Evolutionary conservation across 345 rosid species (phyloP), one percentile per base, ranked within the genome.

Genomic region (Arabis alpina): DNA sequence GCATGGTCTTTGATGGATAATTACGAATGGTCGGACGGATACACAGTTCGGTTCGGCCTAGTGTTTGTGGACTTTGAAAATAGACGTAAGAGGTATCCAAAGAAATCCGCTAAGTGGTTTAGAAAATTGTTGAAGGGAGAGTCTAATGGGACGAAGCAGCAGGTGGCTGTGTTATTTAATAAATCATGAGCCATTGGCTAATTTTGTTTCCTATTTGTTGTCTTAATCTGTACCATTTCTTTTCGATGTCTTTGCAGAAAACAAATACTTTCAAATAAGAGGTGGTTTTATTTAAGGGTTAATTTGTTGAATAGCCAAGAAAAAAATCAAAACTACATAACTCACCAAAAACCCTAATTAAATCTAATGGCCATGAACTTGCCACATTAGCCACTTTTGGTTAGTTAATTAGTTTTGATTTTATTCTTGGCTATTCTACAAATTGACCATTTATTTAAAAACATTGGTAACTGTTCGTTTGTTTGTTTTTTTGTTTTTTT

Each of bases 1-100:
- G 78, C 74, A 2, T 82, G 86, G 86, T 80, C 86, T 6, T 56
- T 80, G 74, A 53, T 77, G 43, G 86, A 82, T 27, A 75, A 82
- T 41, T 80, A 72, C 19, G 83, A 82, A 37, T 82, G 86, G 83
- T 9, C 28, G 7, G 52, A 73, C 30, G 86, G 86, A 6, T 82
- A 82, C 64, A 74, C 80, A 2, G 61, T 49, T 23, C 72, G 86
- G 5, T 80, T 75, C 55, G 86, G 86, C 3, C 45, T 82, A n/a
- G 76, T 68, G 16, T 82, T 34, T 52, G 83, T 82, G 10, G 83
- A 82, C 37, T 82, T 41, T 55, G 50, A 61, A 65, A 50, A 77
- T 47, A 60, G 67, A 6, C 52, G 76, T 64, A 82, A 72, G 57
- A 75, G 86, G 61, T 54, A 48, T 59, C 72, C 43, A 0, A 82